Percentiles rank a stretch among this genome's conserved stretches.
Conservation (phyloP, 78 protist species). For the Bigelowiella natans region DNA sequence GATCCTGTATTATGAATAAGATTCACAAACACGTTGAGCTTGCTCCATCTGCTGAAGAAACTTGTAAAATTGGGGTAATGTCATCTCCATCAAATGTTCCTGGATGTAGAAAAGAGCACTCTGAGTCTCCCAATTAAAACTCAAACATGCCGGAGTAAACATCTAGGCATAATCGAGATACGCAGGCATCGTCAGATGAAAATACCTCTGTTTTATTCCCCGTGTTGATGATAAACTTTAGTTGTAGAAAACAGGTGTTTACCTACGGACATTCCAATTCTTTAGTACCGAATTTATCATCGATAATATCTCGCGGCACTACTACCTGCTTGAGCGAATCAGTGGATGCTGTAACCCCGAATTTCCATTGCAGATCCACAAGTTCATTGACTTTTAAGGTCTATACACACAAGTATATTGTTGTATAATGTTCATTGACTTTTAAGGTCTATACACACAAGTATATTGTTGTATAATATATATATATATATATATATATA, state of each 20-base stretch:
- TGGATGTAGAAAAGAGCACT: not conserved
- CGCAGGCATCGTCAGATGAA: not conserved
- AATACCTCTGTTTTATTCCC: not conserved
- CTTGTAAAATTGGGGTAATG: not conserved
- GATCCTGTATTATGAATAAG: not conserved
- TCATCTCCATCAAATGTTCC: constrained; percentile 3
- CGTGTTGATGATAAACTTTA: not conserved
- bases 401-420: not conserved
- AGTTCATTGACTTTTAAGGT: not conserved
- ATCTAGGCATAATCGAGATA: not conserved
- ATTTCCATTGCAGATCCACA: not conserved
- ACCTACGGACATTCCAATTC: not conserved
- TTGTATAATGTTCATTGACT: no score
- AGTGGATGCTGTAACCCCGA: not conserved
- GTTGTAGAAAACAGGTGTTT: not conserved
- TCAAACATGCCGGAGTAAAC: not conserved
- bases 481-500: not conserved
- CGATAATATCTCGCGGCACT: not conserved
- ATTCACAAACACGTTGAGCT: not conserved
- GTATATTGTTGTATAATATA: not conserved
- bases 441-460: not conserved
- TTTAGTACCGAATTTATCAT: no score
- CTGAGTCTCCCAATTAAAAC: not conserved
- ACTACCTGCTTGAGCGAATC: not conserved
- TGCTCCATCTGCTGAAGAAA: not conserved